Evolutionary conservation across 1,139 yeast genomes (phyloP).

Genomic region (Blastobotrys apis): DNA sequence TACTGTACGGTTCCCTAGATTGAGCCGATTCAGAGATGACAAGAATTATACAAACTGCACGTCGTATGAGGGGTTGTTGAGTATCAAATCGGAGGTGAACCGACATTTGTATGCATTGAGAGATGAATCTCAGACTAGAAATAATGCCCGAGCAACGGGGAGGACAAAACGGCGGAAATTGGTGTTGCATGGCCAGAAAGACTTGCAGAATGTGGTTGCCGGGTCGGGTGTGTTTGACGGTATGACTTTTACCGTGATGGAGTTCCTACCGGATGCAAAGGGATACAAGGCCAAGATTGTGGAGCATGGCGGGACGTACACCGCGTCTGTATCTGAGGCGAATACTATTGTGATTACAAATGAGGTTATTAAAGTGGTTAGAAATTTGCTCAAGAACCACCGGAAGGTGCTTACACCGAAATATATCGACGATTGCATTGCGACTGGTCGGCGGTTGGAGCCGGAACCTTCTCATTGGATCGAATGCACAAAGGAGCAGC

Average conservation of each 20-base stretch:
- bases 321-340: background rate
- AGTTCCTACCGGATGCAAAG: background rate
- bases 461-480: slow-evolving; percentile 60
- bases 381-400: background rate
- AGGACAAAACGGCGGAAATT: background rate
- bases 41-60: slow-evolving; percentile 56
- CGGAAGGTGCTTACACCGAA: slow-evolving; percentile 15
- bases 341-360: background rate
- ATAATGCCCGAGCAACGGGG: background rate
- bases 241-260: background rate
- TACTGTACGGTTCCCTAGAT: slow-evolving; percentile 74
- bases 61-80: slow-evolving; percentile 47
- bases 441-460: slow-evolving; percentile 41
- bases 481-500: slow-evolving; percentile 27
- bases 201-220: too few relatives aligned
- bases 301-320: background rate
- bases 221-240: too few relatives aligned
- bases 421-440: slow-evolving; percentile 71
- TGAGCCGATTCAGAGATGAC: slow-evolving; percentile 64
- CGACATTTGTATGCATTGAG: slow-evolving; percentile 16
- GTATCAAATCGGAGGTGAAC: slow-evolving; percentile 22
- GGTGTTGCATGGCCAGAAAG: background rate
- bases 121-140: background rate
- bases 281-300: background rate
- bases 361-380: background rate